These are phyloP conservation scores for Termitomyces titanicus DNA, from an alignment of 768 basidiomycete genomes.

Conservation along the genomic window DNA sequence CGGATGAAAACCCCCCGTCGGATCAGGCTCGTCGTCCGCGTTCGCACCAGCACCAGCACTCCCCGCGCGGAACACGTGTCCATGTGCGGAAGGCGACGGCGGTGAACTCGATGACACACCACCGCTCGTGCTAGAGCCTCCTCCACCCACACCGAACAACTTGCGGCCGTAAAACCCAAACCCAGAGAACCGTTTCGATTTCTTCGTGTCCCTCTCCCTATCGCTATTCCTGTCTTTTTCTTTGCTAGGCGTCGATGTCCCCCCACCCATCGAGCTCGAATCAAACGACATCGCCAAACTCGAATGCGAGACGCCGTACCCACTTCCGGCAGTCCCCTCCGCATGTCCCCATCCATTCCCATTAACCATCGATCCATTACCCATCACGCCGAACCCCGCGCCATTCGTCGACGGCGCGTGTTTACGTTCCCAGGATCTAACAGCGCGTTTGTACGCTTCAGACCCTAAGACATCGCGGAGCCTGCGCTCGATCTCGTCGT, in stretches of 20 bases:
- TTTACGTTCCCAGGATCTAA: constrained; percentile 78
- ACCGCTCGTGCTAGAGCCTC: background rate
- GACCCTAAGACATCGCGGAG: constrained; percentile 72
- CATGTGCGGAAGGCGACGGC: constrained; percentile 39
- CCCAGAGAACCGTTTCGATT: constrained; percentile 82
- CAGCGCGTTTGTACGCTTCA: constrained; percentile 70
- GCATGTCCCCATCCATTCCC: background rate
- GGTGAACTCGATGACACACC: constrained; percentile 43
- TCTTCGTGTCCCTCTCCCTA: constrained; percentile 40
- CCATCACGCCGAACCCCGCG: too few relatives aligned
- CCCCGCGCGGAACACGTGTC: too few relatives aligned
- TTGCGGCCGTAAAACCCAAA: constrained; percentile 94
- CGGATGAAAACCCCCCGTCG: constrained; percentile 91
- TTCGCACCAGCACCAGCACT: too few relatives aligned
- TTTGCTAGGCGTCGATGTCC: background rate
- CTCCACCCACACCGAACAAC: constrained; percentile 58
- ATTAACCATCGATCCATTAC: too few relatives aligned
- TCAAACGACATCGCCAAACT: constrained; percentile 64
- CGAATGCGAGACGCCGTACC: constrained; percentile 49
- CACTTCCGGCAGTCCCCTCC: background rate
- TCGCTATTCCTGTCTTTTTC: constrained; percentile 1
- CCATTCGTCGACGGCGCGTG: constrained; percentile 24
- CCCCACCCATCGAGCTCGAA: too few relatives aligned
- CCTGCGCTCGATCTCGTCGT: constrained; percentile 78
- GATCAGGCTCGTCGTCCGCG: constrained; percentile 50